These are phyloP conservation scores for Calonectria pseudoreteaudii DNA, from an alignment of 2,329 filamentous ascomycete genomes.

Conservation along the genomic window DNA sequence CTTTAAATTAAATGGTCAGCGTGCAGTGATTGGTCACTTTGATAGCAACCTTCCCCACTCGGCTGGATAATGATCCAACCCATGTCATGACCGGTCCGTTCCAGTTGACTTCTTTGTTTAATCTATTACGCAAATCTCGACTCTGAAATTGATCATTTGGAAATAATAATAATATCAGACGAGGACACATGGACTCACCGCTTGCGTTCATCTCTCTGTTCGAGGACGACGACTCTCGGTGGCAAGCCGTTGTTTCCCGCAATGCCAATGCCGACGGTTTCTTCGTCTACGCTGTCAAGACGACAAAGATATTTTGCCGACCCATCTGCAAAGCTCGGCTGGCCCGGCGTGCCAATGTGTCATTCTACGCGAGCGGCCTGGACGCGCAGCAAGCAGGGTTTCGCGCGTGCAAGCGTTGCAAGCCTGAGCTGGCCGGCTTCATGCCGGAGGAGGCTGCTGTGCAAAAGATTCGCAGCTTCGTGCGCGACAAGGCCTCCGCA, in stretches of 20 bases:
- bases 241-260: slow-evolving; percentile 51
- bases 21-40: slow-evolving; percentile 45
- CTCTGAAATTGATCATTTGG: neutral
- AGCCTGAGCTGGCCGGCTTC: slow-evolving; percentile 53
- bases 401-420: slow-evolving; percentile 69
- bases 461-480: slow-evolving; percentile 51
- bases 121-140: neutral
- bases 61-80: neutral
- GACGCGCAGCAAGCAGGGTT: slow-evolving; percentile 63
- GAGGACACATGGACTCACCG: neutral
- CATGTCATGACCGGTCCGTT: neutral
- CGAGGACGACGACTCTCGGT: slow-evolving; percentile 48
- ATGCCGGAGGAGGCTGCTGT: slow-evolving; percentile 59
- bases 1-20: neutral
- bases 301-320: slow-evolving; percentile 68
- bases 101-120: neutral
- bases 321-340: slow-evolving; percentile 71
- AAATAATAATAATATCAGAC: neutral
- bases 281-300: slow-evolving; percentile 58
- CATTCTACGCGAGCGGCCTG: slow-evolving; percentile 60
- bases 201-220: slow-evolving; percentile 32
- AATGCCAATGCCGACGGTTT: slow-evolving; percentile 50
- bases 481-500: slow-evolving; percentile 41
- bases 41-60: slow-evolving; percentile 44
- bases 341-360: slow-evolving; percentile 70